Evolutionary conservation across 2,329 filamentous ascomycete species (phyloP), one percentile per base, ranked within the genome.

Genomic region (Lachnum nothofagi): DNA sequence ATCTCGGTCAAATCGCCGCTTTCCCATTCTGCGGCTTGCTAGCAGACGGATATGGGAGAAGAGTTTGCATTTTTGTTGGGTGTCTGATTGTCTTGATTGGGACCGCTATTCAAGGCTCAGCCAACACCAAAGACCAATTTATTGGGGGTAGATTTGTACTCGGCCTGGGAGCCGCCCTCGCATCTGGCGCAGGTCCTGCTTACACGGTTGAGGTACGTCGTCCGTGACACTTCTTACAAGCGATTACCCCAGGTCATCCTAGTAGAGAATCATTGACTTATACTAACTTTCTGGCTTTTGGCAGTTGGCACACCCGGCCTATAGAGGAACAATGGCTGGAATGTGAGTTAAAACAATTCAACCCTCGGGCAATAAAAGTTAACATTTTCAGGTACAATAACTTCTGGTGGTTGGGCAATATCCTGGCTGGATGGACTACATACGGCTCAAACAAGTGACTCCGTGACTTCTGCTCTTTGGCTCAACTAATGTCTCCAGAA

Each of bases 71-170:
- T 69, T 65, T 71, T 52, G 65, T 71, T 46, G 73, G 72, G 41
- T 67, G 67, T 51, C n/a, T 63, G 2, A 62, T 68, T 44, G 69
- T 76, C 49, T 65, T 77, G 42, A 44, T 75, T 39, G 73, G 74
- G 14, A 68, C 72, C 23, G 65, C 71, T 47, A 68, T 77, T 42
- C 73, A 76, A 51, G 70, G 65, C 33, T 55, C 60, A 10, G 68
- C 70, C 1, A 66, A 69, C 2, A 56, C 57, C 4, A 61, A 64
- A 8, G n/a, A n/a, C n/a, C 70, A 74, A 48, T 77, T 76, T 57
- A 72, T 76, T 63, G 74, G 72, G 37, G 79, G 79, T n/a, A 73
- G 79, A 23, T 82, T 83, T 65, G 64, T 83, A 17, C 73, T 83
- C 3, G 80, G 80, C 45, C 82, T 83, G 52, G 74, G 74, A 44